phyloP scores from a whole-genome alignment of 2,329 filamentous ascomycete genomes.

The Epichloe coenophiala region DNA sequence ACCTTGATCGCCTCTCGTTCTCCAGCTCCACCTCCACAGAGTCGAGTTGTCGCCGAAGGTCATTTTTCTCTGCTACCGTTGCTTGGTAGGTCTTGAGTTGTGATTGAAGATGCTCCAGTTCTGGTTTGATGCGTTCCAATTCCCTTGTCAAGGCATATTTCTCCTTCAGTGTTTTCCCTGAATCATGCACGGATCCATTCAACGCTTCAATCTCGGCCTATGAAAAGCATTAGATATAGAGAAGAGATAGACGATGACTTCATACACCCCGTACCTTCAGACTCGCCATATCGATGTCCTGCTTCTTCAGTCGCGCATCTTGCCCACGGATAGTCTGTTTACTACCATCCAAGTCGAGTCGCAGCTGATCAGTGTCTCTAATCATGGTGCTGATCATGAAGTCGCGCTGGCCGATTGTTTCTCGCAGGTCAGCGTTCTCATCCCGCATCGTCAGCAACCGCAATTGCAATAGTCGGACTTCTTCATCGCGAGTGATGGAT shows the following conservation, averaged over 20 bases:
- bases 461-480: slow-evolving; percentile 54
- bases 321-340: slow-evolving; percentile 30
- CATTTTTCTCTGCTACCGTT: slow-evolving; percentile 64
- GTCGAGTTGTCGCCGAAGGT: slow-evolving; percentile 64
- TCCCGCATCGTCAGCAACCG: slow-evolving; percentile 59
- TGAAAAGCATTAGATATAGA: background rate
- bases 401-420: slow-evolving; percentile 46
- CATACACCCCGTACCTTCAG: slow-evolving; percentile 27
- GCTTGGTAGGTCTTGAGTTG: slow-evolving; percentile 49
- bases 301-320: slow-evolving; percentile 33
- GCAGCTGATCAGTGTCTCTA: slow-evolving; percentile 25
- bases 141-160: slow-evolving; percentile 41
- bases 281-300: slow-evolving; percentile 33
- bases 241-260: background rate
- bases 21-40: slow-evolving; percentile 70
- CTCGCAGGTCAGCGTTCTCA: slow-evolving; percentile 56
- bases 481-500: slow-evolving; percentile 61
- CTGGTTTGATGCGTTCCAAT: slow-evolving; percentile 37
- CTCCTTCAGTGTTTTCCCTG: slow-evolving; percentile 51
- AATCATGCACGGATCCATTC: slow-evolving; percentile 53
- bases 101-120: slow-evolving; percentile 41
- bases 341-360: slow-evolving; percentile 28
- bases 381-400: slow-evolving; percentile 39
- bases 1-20: slow-evolving; percentile 46
- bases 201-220: slow-evolving; percentile 61